phyloP scores from a whole-genome alignment of 306 rosid species.

The Casuarina equisetifolia region DNA sequence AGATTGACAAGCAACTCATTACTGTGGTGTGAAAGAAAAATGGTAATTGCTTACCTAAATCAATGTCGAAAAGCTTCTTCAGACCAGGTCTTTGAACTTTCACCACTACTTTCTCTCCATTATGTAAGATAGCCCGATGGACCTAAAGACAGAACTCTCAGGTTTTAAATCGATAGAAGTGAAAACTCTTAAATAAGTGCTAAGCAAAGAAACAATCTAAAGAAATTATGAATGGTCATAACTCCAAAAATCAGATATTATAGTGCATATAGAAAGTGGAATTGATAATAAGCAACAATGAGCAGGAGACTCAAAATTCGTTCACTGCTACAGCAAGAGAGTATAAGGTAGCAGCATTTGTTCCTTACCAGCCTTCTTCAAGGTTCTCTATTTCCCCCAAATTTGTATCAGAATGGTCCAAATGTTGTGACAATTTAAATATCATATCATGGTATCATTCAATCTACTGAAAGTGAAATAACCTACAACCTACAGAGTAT shows the following conservation, averaged over 20 bases:
- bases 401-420: neutral
- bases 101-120: conserved; percentile 83
- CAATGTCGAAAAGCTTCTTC: conserved; percentile 95
- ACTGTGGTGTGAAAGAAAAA: conserved; percentile 16
- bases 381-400: neutral
- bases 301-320: neutral
- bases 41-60: conserved; percentile 63
- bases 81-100: conserved; percentile 98
- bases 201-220: neutral
- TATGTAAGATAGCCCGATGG: conserved; percentile 88
- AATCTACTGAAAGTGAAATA: neutral
- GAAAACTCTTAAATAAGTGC: conserved; percentile 12
- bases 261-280: neutral
- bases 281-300: neutral
- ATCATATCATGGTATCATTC: neutral
- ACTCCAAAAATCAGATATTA: neutral
- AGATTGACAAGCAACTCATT: conserved; percentile 4
- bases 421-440: neutral
- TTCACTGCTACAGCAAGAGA: neutral
- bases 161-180: conserved; percentile 14
- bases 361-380: neutral
- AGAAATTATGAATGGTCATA: conserved; percentile 11
- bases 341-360: neutral
- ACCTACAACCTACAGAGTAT: neutral
- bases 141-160: conserved; percentile 49